Evolutionary conservation across 1,284 basidiomycete genomes (phyloP), one percentile per base, ranked within the genome.

Genomic region (Fomitopsis betulina): DNA sequence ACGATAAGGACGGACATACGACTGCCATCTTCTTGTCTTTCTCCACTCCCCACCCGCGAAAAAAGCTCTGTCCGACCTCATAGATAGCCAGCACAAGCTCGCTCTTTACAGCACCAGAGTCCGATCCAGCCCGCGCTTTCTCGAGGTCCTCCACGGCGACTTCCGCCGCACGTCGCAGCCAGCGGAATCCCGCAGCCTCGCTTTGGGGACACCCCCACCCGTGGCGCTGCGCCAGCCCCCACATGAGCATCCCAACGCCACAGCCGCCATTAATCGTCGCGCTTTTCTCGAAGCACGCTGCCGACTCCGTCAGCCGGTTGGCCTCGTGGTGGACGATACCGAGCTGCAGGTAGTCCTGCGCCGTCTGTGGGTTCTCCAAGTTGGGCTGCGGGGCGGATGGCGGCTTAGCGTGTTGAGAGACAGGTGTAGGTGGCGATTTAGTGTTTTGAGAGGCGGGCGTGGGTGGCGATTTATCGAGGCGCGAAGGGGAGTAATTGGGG

Each of bases 181-280:
- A 96, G 65, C 83, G 84, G 72, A 96, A 96, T 1, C 86, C 94
- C 47, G 77, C 75, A 67, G 79, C 81, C 67, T 93, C 91, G 64
- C 91, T 84, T 78, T 89, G 89, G 65, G 79, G 72, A 61, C 86
- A 87, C 3, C 91, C 94, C 94, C 94, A 96, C 0, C 93, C 94
- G 72, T 95, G 92, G 53, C 94, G 78, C 63, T 95, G 74, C n/a
- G 91, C 79, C 53, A 96, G 76, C 1, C 94, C 94, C 81, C 89
- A 95, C 91, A 96, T 94, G 61, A 95, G 76, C 93, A 95, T 95
- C 13, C 94, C 94, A 2, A 91, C 86, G 2, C 89, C 90, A 69
- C 90, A 94, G 1, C 93, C 94, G 2, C 92, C 93, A 39, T 80
- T 75, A 56, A 85, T 75, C 55, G 80, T 89, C 12, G 94, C 93